A percentile compares a stretch with the other conserved stretches of the same genome.
Evolutionary conservation across 352 stramenopile genomes (phyloP).

Genomic region (Aphanomyces cochlioides): DNA sequence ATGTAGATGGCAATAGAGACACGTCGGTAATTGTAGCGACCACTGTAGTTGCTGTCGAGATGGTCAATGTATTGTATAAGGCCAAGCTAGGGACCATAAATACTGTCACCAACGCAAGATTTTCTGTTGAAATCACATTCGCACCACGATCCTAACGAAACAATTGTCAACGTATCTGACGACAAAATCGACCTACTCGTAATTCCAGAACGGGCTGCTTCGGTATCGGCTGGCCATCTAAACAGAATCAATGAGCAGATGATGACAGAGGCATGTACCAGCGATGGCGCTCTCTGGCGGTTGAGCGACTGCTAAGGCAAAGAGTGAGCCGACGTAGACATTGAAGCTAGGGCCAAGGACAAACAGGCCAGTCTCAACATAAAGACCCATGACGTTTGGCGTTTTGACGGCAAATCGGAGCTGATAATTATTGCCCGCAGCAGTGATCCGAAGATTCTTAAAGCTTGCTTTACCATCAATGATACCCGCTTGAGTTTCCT

Average conservation of each 20-base stretch:
- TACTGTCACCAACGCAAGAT: constrained; percentile 38
- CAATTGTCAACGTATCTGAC: not conserved
- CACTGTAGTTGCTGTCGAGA: constrained; percentile 54
- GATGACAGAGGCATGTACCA: not conserved
- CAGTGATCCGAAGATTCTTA: constrained; percentile 68
- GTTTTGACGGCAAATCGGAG: constrained; percentile 43
- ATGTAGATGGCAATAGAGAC: constrained; percentile 38
- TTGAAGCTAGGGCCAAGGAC: constrained; percentile 19
- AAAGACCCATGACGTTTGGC: not conserved
- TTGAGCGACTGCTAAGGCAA: constrained; percentile 12
- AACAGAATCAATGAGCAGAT: not conserved
- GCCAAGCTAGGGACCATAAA: constrained; percentile 61
- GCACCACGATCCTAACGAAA: constrained; percentile 49
- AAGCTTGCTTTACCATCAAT: constrained; percentile 59
- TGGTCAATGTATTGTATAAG: constrained; percentile 52
- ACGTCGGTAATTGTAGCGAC: constrained; percentile 49
- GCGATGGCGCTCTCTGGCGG: constrained; percentile 24
- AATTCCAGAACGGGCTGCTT: constrained; percentile 61
- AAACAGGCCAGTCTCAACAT: constrained; percentile 13
- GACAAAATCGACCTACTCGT: constrained; percentile 11
- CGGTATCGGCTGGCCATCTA: constrained; percentile 75
- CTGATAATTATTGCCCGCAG: constrained; percentile 66
- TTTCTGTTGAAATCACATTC: constrained; percentile 58
- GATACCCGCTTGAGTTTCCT: constrained; percentile 44
- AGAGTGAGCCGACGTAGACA: constrained; percentile 24